These are phyloP conservation scores for Talaromyces trachyspermus DNA, from an alignment of 495 filamentous ascomycete species.

Conservation along the genomic window DNA sequence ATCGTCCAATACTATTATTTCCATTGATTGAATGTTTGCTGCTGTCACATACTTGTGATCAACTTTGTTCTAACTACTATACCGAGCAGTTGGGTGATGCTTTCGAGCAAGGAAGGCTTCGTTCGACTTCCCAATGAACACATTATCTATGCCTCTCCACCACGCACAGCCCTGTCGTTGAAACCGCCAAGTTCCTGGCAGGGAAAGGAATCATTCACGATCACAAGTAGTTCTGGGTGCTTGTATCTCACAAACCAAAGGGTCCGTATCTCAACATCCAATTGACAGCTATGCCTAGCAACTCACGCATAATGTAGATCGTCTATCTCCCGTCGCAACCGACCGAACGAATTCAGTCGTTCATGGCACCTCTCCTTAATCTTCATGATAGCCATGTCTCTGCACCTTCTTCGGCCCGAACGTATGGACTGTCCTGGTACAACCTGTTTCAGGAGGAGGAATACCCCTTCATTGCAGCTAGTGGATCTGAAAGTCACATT, in stretches of 20 bases:
- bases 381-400: conserved; percentile 83
- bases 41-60: conserved; percentile 8
- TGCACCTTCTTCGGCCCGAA: conserved; percentile 93
- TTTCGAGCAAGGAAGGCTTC: conserved; percentile 55
- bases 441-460: conserved; percentile 76
- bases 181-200: conserved; percentile 52
- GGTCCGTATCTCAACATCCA: conserved; percentile 40
- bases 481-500: conserved; percentile 81
- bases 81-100: conserved; percentile 67
- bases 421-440: conserved; percentile 73
- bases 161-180: conserved; percentile 59
- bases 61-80: conserved; percentile 8
- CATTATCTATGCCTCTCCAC: conserved; percentile 61
- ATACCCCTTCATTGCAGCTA: conserved; percentile 66
- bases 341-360: conserved; percentile 69
- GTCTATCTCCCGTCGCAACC: conserved; percentile 76
- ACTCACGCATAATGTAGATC: conserved; percentile 45
- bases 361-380: conserved; percentile 79
- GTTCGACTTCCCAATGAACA: conserved; percentile 64
- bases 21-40: conserved; percentile 10
- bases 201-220: conserved; percentile 47
- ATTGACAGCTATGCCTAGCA: not conserved
- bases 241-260: conserved; percentile 87
- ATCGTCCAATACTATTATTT: conserved; percentile 12
- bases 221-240: conserved; percentile 52